phyloP scores from a whole-genome alignment of 441 rosid genomes.

The Corymbia calophylla region DNA sequence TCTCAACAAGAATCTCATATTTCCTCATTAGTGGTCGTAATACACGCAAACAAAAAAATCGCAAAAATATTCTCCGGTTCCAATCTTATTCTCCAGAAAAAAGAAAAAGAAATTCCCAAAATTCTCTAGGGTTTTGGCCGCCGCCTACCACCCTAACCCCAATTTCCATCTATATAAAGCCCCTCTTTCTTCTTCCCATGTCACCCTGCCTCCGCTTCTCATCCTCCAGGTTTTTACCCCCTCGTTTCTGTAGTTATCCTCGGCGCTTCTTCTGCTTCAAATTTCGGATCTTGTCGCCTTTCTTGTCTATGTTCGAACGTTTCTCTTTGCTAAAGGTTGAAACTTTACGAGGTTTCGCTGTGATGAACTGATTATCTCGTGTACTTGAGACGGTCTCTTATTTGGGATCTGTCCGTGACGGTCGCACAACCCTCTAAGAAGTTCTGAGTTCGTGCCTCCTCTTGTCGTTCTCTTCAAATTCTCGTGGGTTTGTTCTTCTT shows the following conservation, averaged over 20 bases:
- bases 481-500: not conserved
- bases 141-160: not conserved
- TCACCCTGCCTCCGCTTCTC: not conserved
- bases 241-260: accelerated
- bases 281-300: not conserved
- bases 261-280: not conserved
- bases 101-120: not conserved
- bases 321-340: not conserved
- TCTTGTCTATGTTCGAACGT: not conserved
- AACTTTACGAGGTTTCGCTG: not conserved
- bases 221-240: accelerated
- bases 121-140: not conserved
- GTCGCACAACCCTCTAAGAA: constrained; percentile 67
- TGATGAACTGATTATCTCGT: constrained; percentile 23
- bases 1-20: not conserved
- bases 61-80: not conserved
- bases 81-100: not conserved
- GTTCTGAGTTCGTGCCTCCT: constrained; percentile 35
- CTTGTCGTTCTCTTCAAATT: not conserved
- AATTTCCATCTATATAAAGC: not conserved
- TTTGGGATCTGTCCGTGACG: constrained; percentile 25
- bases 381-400: constrained; percentile 20
- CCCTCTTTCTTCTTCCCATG: not conserved
- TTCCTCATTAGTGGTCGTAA: not conserved
- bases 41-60: not conserved